Conservation (phyloP, 495 filamentous ascomycete genomes). For the Hypoxylon lienhwacheense region DNA sequence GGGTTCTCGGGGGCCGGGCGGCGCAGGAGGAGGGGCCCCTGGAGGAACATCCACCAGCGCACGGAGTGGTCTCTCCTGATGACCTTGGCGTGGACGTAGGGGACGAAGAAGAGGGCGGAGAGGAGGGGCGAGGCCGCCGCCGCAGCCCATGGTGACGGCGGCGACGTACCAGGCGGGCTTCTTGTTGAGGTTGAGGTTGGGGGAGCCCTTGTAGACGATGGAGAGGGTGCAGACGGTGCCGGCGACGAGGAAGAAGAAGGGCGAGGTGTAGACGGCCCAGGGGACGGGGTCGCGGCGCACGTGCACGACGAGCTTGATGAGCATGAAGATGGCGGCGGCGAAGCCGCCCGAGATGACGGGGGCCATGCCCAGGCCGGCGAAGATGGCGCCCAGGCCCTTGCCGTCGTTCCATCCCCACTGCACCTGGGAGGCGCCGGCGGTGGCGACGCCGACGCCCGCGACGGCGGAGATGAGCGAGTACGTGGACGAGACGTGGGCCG, state of each 20-base stretch:
- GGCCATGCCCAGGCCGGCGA: slow-evolving; percentile 63
- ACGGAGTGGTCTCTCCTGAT: slow-evolving; percentile 58
- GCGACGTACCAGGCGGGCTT: slow-evolving; percentile 60
- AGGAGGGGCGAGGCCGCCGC: slow-evolving; percentile 55
- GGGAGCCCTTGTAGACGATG: slow-evolving; percentile 67
- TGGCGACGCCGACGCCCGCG: slow-evolving; percentile 64
- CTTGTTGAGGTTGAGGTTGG: slow-evolving; percentile 56
- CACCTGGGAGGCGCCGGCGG: slow-evolving; percentile 57
- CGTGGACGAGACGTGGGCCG: slow-evolving; percentile 64
- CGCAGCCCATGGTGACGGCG: slow-evolving; percentile 58
- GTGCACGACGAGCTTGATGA: slow-evolving; percentile 62
- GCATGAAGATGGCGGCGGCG: slow-evolving; percentile 59
- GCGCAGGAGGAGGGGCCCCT: slow-evolving; percentile 56
- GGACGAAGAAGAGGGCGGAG: slow-evolving; percentile 61
- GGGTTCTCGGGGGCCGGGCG: slow-evolving; percentile 47
- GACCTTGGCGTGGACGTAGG: slow-evolving; percentile 56
- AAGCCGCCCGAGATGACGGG: slow-evolving; percentile 61
- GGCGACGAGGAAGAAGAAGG: slow-evolving; percentile 62
- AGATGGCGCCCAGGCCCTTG: slow-evolving; percentile 62
- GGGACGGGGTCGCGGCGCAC: slow-evolving; percentile 58
- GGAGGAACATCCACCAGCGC: slow-evolving; percentile 56
- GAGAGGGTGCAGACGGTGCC: slow-evolving; percentile 61
- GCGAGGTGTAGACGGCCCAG: slow-evolving; percentile 60
- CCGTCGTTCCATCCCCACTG: slow-evolving; percentile 66
- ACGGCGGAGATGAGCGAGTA: slow-evolving; percentile 66